Percentiles rank a stretch among this genome's conserved stretches.
phyloP scores from a whole-genome alignment of 2,329 filamentous ascomycete genomes.

The Ophiosphaerella narmari region DNA sequence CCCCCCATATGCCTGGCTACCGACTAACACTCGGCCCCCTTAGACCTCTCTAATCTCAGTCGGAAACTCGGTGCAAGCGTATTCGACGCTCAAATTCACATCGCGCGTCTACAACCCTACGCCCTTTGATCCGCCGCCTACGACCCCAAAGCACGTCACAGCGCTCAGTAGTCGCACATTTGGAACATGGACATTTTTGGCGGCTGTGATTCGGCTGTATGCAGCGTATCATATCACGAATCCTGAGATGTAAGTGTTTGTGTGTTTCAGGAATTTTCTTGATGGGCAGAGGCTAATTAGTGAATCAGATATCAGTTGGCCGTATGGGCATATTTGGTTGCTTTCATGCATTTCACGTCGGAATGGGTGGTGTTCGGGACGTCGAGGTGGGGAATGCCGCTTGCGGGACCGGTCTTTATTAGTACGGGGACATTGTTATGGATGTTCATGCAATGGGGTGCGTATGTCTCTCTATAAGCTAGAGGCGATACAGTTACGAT shows the following conservation, averaged over 20 bases:
- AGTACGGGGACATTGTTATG: constrained; percentile 61
- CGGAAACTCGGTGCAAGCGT: constrained; percentile 84
- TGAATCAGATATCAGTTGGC: constrained; percentile 69
- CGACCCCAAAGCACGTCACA: constrained; percentile 61
- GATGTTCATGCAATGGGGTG: constrained; percentile 70
- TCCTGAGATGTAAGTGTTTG: constrained; percentile 73
- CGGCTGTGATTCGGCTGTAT: constrained; percentile 76
- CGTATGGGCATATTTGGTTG: constrained; percentile 80
- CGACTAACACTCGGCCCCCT: neutral
- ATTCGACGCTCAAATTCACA: constrained; percentile 78
- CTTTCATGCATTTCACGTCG: constrained; percentile 61
- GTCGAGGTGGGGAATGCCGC: constrained; percentile 65
- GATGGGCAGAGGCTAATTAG: constrained; percentile 38
- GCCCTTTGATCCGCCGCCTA: constrained; percentile 44
- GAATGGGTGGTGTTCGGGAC: constrained; percentile 83
- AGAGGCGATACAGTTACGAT: neutral
- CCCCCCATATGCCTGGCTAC: neutral
- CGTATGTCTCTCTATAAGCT: constrained; percentile 60
- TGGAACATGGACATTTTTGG: constrained; percentile 85
- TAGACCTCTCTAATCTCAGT: constrained; percentile 83
- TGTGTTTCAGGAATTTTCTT: constrained; percentile 63
- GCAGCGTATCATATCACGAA: constrained; percentile 81
- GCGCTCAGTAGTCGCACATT: constrained; percentile 79
- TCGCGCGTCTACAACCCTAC: constrained; percentile 82
- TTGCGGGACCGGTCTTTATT: constrained; percentile 64